These are phyloP conservation scores for Pythium apleroticum DNA, from an alignment of 352 stramenopile genomes.

Conservation along the genomic window DNA sequence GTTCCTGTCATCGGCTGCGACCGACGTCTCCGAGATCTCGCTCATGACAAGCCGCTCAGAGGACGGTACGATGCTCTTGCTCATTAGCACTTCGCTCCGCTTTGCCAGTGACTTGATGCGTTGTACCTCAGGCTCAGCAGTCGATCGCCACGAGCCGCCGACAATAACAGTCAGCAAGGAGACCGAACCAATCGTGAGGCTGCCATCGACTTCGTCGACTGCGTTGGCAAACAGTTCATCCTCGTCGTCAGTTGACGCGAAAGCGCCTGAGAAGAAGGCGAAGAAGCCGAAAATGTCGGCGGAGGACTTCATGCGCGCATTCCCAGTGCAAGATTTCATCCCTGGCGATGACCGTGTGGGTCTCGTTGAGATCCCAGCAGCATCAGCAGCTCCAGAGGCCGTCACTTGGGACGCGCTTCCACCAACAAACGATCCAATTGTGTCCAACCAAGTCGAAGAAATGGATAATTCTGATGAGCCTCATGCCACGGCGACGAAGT, in stretches of 20 bases:
- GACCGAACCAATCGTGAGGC: neutral
- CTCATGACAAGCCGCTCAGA: constrained; percentile 35
- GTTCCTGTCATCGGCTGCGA: constrained; percentile 35
- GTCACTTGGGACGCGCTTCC: too few relatives aligned
- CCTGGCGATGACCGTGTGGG: constrained; percentile 17
- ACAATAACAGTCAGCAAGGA: neutral
- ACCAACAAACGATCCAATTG: neutral
- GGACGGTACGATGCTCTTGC: neutral
- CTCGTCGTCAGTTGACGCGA: neutral
- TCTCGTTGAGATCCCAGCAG: neutral
- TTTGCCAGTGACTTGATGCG: neutral
- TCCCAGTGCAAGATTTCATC: constrained; percentile 77
- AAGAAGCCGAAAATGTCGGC: constrained; percentile 34
- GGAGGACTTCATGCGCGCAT: constrained; percentile 64
- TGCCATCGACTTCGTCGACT: neutral
- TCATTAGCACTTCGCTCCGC: too few relatives aligned
- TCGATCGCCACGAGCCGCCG: neutral
- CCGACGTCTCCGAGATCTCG: constrained; percentile 37
- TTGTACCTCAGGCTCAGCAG: neutral
- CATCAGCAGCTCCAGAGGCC: neutral
- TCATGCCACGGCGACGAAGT: neutral
- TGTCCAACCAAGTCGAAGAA: neutral
- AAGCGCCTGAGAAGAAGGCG: constrained; percentile 29
- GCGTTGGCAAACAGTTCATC: neutral
- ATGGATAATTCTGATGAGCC: neutral